These are phyloP conservation scores for Furcasterigmium sp. DNA, from an alignment of 2,329 filamentous ascomycete species.

Conservation along the genomic window DNA sequence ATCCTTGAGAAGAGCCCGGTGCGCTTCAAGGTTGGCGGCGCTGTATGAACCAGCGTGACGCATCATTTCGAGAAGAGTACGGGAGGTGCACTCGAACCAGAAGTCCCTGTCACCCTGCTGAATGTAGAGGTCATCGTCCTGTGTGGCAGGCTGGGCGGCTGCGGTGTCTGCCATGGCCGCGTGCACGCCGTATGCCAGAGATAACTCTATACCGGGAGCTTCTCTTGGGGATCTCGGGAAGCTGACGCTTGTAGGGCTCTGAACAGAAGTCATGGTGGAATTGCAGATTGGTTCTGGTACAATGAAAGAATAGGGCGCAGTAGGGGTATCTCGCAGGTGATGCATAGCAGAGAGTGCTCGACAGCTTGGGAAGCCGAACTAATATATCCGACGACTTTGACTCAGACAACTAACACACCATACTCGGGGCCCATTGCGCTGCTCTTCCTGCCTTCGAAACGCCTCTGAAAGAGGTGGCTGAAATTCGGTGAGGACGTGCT, in stretches of 20 bases:
- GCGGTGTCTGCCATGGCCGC: not conserved
- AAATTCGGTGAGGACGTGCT: too few species aligned
- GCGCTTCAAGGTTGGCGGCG: conserved; percentile 6
- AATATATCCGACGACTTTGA: too few species aligned
- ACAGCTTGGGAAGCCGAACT: too few species aligned
- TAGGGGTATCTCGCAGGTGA: too few species aligned
- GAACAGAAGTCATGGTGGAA: conserved; percentile 2
- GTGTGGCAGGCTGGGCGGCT: conserved; percentile 2
- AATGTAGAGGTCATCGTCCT: conserved; percentile 9
- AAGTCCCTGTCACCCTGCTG: conserved; percentile 9
- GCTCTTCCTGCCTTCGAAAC: too few species aligned
- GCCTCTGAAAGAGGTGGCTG: too few species aligned
- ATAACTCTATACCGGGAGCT: too few species aligned
- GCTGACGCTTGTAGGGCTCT: not conserved
- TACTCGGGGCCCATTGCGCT: too few species aligned
- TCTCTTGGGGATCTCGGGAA: not conserved
- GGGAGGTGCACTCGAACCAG: conserved; percentile 9
- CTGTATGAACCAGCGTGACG: conserved; percentile 10
- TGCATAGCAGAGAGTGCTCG: too few species aligned
- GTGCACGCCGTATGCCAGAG: not conserved
- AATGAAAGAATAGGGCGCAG: too few species aligned
- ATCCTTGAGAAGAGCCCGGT: conserved; percentile 9
- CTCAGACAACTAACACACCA: too few species aligned
- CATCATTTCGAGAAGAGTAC: conserved; percentile 10
- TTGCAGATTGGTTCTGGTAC: too few species aligned